Base-by-base conservation (phyloP, 805 yeast genomes). In the Helenozyma rhizophorensis region DNA sequence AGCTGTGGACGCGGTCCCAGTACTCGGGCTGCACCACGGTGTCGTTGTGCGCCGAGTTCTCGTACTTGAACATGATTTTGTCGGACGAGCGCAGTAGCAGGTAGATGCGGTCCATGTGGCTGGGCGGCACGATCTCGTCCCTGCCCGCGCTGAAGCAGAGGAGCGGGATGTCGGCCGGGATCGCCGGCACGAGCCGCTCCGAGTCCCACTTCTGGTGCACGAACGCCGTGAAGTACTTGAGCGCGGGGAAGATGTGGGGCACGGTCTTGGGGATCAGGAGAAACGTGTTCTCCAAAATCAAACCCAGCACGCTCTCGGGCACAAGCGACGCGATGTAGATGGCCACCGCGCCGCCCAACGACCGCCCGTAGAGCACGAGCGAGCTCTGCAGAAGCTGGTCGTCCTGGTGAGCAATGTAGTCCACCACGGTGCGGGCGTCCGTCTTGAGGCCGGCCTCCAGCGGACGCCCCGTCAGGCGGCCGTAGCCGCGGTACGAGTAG, bases 271-370 rank as follows among this genome's bases (percentile, higher is more conserved):
- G 72, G 12, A 90, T 74, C 33, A 81, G 76, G 32, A 86, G 60
- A 42, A 90, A 90, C 1, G 97, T 87, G 56, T 90, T 90, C 50
- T 90, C 98, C 22, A 90, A 56, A 2, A 93, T 71, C 8, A 89
- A 46, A 2, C 82, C 96, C 34, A 69, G 68, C 10, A 86, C 62
- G 19, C 66, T 38, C 1, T 57, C 47, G 2, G 78, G 64, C 47
- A 70, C 73, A 14, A 68, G 69, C 2, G 86, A 68, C 0, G 93
- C 88, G 33, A 87, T 72, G 58, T 87, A 83, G 13, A 88, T 74
- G 6, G 94, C 87, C 22, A 85, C 96, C 0, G 97, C 98, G 3
- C 97, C 97, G 22, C 98, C 98, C 9, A 90, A 62, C 8, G 96
- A 85, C 30, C 97, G 69, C 2, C 97, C 97, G 53, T 88, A 88